Conservation (phyloP, 208 protist genomes). For the Acanthamoeba royreba region DNA sequence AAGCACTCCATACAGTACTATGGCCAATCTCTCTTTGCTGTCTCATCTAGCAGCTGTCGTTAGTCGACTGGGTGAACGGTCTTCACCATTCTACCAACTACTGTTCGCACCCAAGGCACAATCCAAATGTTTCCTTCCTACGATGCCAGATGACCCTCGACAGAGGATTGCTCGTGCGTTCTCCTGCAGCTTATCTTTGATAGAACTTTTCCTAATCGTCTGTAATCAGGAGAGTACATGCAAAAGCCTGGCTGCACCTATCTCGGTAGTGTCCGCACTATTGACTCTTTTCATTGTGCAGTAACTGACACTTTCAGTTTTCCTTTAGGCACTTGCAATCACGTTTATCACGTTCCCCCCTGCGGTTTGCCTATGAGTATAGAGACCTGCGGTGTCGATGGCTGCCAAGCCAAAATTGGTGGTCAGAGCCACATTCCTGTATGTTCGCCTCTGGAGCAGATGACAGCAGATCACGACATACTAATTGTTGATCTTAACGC, state of each 20-base stretch:
- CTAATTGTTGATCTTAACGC: not conserved
- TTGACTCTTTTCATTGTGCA: not conserved
- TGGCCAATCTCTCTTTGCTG: not conserved
- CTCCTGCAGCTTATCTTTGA: not conserved
- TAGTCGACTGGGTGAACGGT: not conserved
- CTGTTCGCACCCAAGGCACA: not conserved
- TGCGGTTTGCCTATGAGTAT: not conserved
- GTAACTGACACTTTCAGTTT: not conserved
- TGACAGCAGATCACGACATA: not conserved
- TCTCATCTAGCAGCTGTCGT: not conserved
- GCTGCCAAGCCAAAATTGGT: not conserved
- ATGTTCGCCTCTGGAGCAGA: not conserved
- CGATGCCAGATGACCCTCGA: not conserved
- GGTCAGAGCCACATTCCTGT: not conserved
- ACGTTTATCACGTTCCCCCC: not conserved
- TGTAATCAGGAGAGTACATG: not conserved
- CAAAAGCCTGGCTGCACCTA: not conserved
- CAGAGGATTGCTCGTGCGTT: not conserved
- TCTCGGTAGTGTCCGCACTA: not conserved
- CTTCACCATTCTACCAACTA: not conserved
- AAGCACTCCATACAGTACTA: not conserved
- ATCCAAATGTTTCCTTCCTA: not conserved
- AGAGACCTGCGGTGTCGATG: not conserved
- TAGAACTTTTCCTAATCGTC: not conserved
- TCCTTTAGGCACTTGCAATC: not conserved